These are phyloP conservation scores for Hydnomerulius pinastri DNA, from an alignment of 768 basidiomycete species.

Conservation along the genomic window DNA sequence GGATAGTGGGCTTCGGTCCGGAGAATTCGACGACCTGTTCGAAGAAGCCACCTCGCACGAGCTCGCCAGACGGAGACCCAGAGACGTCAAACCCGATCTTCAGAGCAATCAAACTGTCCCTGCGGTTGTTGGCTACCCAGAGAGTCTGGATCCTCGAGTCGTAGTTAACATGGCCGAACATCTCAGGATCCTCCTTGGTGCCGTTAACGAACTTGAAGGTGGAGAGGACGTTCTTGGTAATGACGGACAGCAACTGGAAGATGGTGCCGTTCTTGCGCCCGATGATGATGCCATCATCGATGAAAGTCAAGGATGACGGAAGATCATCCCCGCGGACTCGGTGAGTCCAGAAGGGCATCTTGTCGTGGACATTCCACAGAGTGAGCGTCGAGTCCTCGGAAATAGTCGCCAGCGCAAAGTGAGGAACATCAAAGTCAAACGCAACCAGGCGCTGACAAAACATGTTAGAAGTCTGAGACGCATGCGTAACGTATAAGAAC, in stretches of 20 bases:
- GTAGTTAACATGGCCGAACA: conserved; percentile 88
- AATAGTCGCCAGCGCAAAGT: conserved; percentile 77
- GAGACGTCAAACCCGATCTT: conserved; percentile 68
- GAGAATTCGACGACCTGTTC: conserved; percentile 84
- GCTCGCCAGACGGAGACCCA: conserved; percentile 59
- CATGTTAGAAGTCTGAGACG: not conserved
- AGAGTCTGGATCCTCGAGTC: conserved; percentile 83
- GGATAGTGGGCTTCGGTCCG: conserved; percentile 83
- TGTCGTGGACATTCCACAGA: conserved; percentile 81
- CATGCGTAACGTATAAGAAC: conserved; percentile 25
- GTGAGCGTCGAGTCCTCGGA: conserved; percentile 81
- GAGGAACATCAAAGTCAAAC: conserved; percentile 82
- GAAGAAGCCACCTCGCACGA: conserved; percentile 63
- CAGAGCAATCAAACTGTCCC: conserved; percentile 82
- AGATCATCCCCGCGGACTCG: conserved; percentile 78
- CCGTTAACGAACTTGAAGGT: conserved; percentile 79
- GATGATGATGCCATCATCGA: conserved; percentile 83
- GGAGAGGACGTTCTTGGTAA: conserved; percentile 71
- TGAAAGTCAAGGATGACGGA: conserved; percentile 83
- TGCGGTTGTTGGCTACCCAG: conserved; percentile 85
- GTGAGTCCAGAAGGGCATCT: conserved; percentile 71
- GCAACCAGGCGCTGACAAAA: conserved; percentile 69
- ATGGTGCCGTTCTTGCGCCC: conserved; percentile 84
- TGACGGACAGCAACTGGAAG: conserved; percentile 79
- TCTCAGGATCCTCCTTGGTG: conserved; percentile 69